Percentiles rank a stretch among this genome's conserved stretches.
Conservation (phyloP, 768 basidiomycete species). For the Coprinellus micaceus region DNA sequence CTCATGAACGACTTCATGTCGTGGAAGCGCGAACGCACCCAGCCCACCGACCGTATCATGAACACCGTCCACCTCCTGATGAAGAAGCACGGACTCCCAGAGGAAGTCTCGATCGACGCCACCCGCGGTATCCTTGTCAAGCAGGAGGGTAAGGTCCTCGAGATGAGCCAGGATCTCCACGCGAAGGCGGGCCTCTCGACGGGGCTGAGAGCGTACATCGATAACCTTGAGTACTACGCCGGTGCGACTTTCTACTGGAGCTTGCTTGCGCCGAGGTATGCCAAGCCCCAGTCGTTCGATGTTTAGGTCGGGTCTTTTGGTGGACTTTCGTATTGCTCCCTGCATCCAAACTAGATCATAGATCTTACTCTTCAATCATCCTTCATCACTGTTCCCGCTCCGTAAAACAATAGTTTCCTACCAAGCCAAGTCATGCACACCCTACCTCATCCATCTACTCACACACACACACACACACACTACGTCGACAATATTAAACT, state of each 20-base stretch:
- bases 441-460: no score
- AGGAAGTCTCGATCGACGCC: background rate
- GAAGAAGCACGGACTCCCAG: background rate
- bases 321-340: no score
- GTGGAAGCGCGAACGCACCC: constrained; percentile 3
- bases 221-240: background rate
- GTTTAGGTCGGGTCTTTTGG: background rate
- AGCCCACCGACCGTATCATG: constrained; percentile 2
- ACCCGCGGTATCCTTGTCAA: background rate
- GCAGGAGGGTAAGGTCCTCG: background rate
- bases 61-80: background rate
- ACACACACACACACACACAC: no score
- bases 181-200: background rate
- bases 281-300: background rate
- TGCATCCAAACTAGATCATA: no score
- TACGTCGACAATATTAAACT: no score
- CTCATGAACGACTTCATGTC: constrained; percentile 1
- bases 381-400: no score
- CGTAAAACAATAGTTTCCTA: no score
- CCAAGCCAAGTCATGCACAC: no score
- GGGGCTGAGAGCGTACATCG: background rate
- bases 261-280: background rate
- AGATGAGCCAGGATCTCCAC: background rate
- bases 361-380: no score
- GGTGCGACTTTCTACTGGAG: background rate